Base-by-base conservation (phyloP, 2,329 filamentous ascomycete genomes). In the Cladophialophora immunda region DNA sequence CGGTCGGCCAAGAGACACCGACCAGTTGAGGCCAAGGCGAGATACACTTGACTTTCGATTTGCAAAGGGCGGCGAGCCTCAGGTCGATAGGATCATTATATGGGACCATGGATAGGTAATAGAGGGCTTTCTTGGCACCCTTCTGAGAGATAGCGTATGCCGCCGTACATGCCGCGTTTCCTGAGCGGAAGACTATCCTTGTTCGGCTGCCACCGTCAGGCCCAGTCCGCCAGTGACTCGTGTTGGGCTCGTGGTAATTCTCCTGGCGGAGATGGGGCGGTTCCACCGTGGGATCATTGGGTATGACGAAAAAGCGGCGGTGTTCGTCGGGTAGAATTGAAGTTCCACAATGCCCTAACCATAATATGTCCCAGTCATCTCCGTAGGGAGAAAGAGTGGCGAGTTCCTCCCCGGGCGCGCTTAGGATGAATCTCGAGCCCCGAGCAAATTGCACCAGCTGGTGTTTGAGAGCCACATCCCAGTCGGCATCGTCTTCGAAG, bases 401-500 rank as follows among this genome's bases (percentile, higher is more conserved):
- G 81, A 81, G 17, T 64, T 74, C 68, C 29, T 70, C 68, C 32
- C 62, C 62, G 13, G 67, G 63, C 17, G 64, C 60, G 68, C 74
- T 71, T 53, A 75, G 73, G 15, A 80, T 70, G 17, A 71, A 71
- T 15, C 77, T 73, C 0, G 77, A 70, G 0, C 73, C 75, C 47
- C 73, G 66, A 2, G 77, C 77, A 34, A 79, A 78, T 36, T 76
- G 76, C 11, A 76, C 76, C 13, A 87, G 78, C 71, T 88, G 85
- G 0, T 75, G 59, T 34, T 83, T 83, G 27, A 87, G 73, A 0
- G 79, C 76, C 9, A 87, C 74, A 64, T 87, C 86, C 86, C 85
- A 88, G 75, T 88, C 85, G 25, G 81, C 79, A 64, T 87, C 85
- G 70, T 87, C 85, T 71, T 88, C 86, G 32, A 87, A 73, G 32